Evolutionary conservation across 805 yeast species (phyloP).

Genomic region (Suhomyces prunicola): DNA sequence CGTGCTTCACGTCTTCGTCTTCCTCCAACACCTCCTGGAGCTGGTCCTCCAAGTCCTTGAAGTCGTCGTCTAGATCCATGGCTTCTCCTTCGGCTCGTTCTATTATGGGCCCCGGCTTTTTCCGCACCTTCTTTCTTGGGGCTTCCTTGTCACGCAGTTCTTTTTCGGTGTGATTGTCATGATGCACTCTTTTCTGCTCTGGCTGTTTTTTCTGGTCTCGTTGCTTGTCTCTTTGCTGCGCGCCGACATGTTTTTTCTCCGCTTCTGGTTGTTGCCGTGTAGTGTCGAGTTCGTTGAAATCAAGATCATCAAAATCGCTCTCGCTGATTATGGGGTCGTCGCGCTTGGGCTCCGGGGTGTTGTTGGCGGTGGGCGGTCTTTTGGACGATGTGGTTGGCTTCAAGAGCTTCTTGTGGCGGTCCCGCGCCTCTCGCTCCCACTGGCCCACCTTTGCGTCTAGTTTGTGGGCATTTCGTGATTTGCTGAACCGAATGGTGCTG

Average conservation of each 20-base stretch:
- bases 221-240: background rate
- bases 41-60: constrained; percentile 42
- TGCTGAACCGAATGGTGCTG: constrained; percentile 34
- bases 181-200: background rate
- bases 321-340: constrained; percentile 27
- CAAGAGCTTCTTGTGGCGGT: background rate
- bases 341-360: constrained; percentile 9
- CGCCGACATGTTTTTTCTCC: background rate
- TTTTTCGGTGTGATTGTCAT: background rate
- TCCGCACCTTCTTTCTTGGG: background rate
- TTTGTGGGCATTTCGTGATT: constrained; percentile 34
- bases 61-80: constrained; percentile 37
- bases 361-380: constrained; percentile 12
- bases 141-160: too few species aligned
- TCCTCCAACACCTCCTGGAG: constrained; percentile 39
- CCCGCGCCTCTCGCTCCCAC: constrained; percentile 17
- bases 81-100: constrained; percentile 5
- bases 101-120: constrained; percentile 1
- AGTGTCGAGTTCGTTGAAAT: constrained; percentile 8
- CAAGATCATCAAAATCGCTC: constrained; percentile 38
- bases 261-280: background rate
- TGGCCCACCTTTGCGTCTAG: constrained; percentile 20
- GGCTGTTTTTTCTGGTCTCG: background rate
- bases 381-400: background rate
- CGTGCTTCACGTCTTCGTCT: constrained; percentile 7